Evolutionary conservation across 2,329 filamentous ascomycete genomes (phyloP).

Genomic region (Neopestalotiopsis sp.): DNA sequence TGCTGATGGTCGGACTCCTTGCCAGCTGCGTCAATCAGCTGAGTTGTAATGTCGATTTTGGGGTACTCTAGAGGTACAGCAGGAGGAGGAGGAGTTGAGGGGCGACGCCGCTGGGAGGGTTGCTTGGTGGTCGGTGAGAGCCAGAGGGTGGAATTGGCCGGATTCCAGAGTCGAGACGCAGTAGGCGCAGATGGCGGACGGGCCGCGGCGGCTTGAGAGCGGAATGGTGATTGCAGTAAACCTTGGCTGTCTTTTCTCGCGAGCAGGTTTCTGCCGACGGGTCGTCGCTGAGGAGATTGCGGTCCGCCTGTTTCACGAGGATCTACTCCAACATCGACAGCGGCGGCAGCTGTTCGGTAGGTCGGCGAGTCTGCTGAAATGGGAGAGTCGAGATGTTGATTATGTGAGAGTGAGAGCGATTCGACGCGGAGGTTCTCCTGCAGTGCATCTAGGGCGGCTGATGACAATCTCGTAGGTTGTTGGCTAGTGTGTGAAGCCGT

Average conservation of each 20-base stretch:
- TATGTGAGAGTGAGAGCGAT: conserved; percentile 6
- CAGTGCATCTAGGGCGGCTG: conserved; percentile 34
- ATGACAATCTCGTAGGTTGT: conserved; percentile 29
- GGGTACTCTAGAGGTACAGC: conserved; percentile 55
- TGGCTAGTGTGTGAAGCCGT: conserved; percentile 38
- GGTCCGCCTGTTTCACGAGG: conserved; percentile 10
- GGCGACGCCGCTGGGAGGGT: conserved; percentile 45
- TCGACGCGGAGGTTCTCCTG: conserved; percentile 15
- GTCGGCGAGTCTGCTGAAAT: not conserved
- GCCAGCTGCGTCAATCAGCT: conserved; percentile 42
- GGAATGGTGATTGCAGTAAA: conserved; percentile 17
- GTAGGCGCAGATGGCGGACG: conserved; percentile 45
- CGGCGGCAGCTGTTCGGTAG: not conserved
- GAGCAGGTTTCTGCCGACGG: conserved; percentile 28
- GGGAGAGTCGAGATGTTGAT: conserved; percentile 15
- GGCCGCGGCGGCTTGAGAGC: conserved; percentile 26
- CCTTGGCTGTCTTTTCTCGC: conserved; percentile 22
- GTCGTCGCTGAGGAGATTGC: conserved; percentile 24
- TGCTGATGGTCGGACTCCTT: conserved; percentile 53
- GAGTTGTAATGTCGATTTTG: conserved; percentile 41
- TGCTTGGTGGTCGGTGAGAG: conserved; percentile 19
- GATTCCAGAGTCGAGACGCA: conserved; percentile 63
- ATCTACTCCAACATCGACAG: not conserved
- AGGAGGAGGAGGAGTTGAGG: conserved; percentile 59
- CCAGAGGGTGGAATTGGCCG: conserved; percentile 63